These are phyloP conservation scores for Russula foetens DNA, from an alignment of 768 basidiomycete species.

Conservation along the genomic window DNA sequence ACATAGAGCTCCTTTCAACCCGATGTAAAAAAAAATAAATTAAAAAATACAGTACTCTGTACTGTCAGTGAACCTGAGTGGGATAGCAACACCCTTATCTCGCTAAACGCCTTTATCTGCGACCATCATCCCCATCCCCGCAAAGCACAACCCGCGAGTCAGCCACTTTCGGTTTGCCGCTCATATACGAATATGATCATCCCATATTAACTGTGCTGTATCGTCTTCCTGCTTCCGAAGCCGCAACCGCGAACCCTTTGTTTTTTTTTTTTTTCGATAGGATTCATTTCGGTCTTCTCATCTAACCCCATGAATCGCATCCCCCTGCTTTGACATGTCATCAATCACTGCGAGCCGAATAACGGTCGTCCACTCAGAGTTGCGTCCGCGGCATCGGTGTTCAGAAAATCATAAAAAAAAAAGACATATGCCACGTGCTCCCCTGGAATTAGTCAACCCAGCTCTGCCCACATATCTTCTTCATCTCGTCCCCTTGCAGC, in stretches of 20 bases:
- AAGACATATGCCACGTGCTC: background rate
- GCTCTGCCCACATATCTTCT: constrained; percentile 66
- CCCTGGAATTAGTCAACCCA: constrained; percentile 25
- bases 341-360: background rate
- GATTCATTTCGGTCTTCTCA: background rate
- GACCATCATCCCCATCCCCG: background rate
- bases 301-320: background rate
- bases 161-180: background rate
- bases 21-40: no score
- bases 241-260: background rate
- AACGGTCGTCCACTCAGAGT: background rate
- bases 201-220: background rate
- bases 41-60: no score
- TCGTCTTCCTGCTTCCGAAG: background rate
- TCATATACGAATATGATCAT: background rate
- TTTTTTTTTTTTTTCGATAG: background rate
- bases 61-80: no score
- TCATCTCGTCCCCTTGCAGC: constrained; percentile 48
- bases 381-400: background rate
- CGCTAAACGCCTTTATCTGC: no score
- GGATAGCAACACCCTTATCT: no score
- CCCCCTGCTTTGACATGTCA: background rate
- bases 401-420: background rate
- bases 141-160: background rate
- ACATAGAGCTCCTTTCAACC: background rate